Conservation (phyloP, 2,329 filamentous ascomycete species). For the Achaetomium macrosporum region DNA sequence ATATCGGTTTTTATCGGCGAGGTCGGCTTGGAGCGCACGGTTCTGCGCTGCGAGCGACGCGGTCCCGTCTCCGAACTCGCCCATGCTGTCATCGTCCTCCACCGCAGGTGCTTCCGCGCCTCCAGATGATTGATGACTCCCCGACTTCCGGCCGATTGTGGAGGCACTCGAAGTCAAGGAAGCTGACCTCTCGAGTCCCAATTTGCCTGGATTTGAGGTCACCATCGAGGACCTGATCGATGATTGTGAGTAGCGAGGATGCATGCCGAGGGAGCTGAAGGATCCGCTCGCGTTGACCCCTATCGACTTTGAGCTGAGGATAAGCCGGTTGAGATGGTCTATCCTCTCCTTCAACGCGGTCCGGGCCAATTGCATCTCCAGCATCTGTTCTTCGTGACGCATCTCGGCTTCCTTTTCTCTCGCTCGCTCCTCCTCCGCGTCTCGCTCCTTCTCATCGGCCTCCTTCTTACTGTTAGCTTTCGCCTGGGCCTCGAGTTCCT, state of each 20-base stretch:
- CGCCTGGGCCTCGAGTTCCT: slow-evolving; percentile 76
- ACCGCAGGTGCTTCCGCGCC: slow-evolving; percentile 34
- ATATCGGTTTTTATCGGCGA: slow-evolving; percentile 95
- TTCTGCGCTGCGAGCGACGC: slow-evolving; percentile 83
- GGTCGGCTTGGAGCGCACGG: slow-evolving; percentile 84
- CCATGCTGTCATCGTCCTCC: slow-evolving; percentile 65
- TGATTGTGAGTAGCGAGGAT: slow-evolving; percentile 57
- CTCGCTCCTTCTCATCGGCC: slow-evolving; percentile 55
- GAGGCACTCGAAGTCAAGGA: slow-evolving; percentile 62
- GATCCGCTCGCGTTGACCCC: slow-evolving; percentile 80
- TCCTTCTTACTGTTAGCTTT: slow-evolving; percentile 59
- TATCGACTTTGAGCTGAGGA: slow-evolving; percentile 90
- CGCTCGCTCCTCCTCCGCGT: slow-evolving; percentile 65
- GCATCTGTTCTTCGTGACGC: slow-evolving; percentile 91
- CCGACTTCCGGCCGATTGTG: slow-evolving; percentile 51
- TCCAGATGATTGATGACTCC: slow-evolving; percentile 40
- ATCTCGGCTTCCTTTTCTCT: slow-evolving; percentile 75
- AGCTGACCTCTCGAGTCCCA: slow-evolving; percentile 56
- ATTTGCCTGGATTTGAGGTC: slow-evolving; percentile 49
- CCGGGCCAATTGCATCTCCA: slow-evolving; percentile 95
- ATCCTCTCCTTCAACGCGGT: slow-evolving; percentile 96
- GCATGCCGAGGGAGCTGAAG: slow-evolving; percentile 60
- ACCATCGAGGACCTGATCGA: slow-evolving; percentile 64
- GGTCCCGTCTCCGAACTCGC: slow-evolving; percentile 79
- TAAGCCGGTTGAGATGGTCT: slow-evolving; percentile 90